Evolutionary conservation across 192 early-diverging fungal genomes (phyloP).

Genomic region (Anaeromyces robustus): DNA sequence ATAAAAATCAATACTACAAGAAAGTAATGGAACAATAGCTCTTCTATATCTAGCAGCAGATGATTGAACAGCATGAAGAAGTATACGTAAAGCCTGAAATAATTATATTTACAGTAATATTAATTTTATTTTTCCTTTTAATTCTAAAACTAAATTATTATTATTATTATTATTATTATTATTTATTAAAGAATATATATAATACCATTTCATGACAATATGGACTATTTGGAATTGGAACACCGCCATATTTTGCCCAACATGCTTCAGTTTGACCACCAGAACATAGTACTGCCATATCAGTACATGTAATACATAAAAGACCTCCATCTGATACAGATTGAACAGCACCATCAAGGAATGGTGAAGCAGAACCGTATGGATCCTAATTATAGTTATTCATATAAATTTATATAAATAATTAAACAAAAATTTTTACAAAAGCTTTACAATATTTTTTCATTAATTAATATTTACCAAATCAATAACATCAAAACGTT

Average conservation of each 20-base stretch:
- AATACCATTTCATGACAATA: slow-evolving; percentile 85
- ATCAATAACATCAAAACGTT: slow-evolving; percentile 74
- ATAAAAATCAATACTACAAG: slow-evolving; percentile 96
- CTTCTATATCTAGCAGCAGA: slow-evolving; percentile 71
- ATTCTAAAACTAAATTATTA: background rate
- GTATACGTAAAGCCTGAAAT: slow-evolving; percentile 67
- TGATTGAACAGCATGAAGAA: slow-evolving; percentile 67
- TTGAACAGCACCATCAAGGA: slow-evolving; percentile 87
- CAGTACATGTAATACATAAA: slow-evolving; percentile 95
- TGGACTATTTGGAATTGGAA: slow-evolving; percentile 63
- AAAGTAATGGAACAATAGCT: slow-evolving; percentile 73
- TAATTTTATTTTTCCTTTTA: background rate
- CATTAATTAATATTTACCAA: slow-evolving; percentile 19
- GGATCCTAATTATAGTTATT: slow-evolving; percentile 43
- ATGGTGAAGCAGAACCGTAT: slow-evolving; percentile 89
- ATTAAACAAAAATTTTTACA: too few relatives aligned
- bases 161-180: background rate
- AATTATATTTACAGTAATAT: background rate
- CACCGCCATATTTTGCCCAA: slow-evolving; percentile 91
- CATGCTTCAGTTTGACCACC: slow-evolving; percentile 58
- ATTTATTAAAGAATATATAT: background rate
- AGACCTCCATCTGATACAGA: slow-evolving; percentile 74
- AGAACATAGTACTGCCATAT: slow-evolving; percentile 85
- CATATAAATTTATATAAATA: background rate
- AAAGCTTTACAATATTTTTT: too few relatives aligned